A percentile compares a stretch with the other conserved stretches of the same genome.
Evolutionary conservation across 148 eudicot genomes (phyloP).

Genomic region (Salicornia ramosissima): DNA sequence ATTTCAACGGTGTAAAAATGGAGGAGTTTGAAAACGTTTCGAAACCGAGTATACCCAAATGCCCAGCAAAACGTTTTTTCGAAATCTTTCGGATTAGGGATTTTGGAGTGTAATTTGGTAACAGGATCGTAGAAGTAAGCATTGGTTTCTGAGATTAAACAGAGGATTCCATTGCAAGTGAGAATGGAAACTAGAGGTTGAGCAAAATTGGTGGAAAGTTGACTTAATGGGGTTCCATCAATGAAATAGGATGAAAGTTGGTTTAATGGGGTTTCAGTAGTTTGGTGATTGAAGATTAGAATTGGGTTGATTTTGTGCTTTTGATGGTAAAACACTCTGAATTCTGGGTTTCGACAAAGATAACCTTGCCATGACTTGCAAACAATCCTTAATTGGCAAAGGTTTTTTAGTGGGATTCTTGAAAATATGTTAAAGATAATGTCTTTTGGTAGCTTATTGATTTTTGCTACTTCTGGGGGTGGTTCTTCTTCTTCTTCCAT

Average conservation of each 20-base stretch:
- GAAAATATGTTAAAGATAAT: slow-evolving; percentile 38
- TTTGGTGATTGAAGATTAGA: slow-evolving; percentile 25
- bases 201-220: slow-evolving; percentile 21
- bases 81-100: slow-evolving; percentile 25
- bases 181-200: slow-evolving; percentile 20
- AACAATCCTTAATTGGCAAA: slow-evolving; percentile 25
- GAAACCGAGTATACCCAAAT: slow-evolving; percentile 24
- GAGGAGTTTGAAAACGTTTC: slow-evolving; percentile 25
- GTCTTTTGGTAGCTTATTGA: slow-evolving; percentile 36
- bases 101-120: slow-evolving; percentile 13
- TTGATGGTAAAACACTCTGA: slow-evolving; percentile 29
- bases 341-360: slow-evolving; percentile 22
- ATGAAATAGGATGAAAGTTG: slow-evolving; percentile 24
- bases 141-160: slow-evolving; percentile 23
- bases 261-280: slow-evolving; percentile 18
- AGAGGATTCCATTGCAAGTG: slow-evolving; percentile 28
- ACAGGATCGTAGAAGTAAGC: slow-evolving; percentile 30
- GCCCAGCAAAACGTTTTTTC: slow-evolving; percentile 25
- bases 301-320: slow-evolving; percentile 35
- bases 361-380: slow-evolving; percentile 25
- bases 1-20: slow-evolving; percentile 29
- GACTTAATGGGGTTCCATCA: slow-evolving; percentile 27
- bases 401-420: slow-evolving; percentile 26
- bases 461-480: slow-evolving; percentile 2
- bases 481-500: slow-evolving; percentile 11